phyloP scores from a whole-genome alignment of 441 rosid species.

The Populus hybrid region DNA sequence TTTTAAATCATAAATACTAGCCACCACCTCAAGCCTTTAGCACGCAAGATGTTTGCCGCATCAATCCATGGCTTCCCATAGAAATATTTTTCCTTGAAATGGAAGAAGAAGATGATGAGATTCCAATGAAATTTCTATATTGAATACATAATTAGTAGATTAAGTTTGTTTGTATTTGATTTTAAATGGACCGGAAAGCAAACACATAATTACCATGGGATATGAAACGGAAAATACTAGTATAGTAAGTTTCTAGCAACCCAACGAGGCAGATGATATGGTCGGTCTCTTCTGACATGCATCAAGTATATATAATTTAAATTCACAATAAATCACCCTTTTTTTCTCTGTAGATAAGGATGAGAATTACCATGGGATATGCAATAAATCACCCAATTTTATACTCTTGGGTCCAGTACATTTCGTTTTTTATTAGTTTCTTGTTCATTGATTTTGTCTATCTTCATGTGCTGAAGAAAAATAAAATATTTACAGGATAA shows the following conservation, averaged over 20 bases:
- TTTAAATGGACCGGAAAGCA: neutral
- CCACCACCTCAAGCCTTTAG: neutral
- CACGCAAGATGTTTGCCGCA: neutral
- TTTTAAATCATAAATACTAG: neutral
- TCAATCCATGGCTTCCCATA: neutral
- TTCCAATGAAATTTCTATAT: neutral
- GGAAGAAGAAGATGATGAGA: neutral
- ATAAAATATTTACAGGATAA: neutral
- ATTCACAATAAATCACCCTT: neutral
- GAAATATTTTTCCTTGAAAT: neutral
- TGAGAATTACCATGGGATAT: neutral
- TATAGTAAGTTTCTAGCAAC: neutral
- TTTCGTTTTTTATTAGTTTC: neutral
- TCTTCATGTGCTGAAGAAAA: too few relatives aligned
- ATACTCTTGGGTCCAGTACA: neutral
- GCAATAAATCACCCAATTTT: neutral
- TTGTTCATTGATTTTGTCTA: too few relatives aligned
- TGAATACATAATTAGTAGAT: neutral
- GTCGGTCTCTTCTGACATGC: neutral
- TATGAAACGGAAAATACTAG: neutral
- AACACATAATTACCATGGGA: too few relatives aligned
- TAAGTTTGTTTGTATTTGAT: too few relatives aligned
- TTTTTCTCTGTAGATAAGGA: neutral
- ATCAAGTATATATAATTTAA: neutral
- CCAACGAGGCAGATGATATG: neutral